Conservation (phyloP, 495 filamentous ascomycete genomes). For the Gamarada debralockiae region DNA sequence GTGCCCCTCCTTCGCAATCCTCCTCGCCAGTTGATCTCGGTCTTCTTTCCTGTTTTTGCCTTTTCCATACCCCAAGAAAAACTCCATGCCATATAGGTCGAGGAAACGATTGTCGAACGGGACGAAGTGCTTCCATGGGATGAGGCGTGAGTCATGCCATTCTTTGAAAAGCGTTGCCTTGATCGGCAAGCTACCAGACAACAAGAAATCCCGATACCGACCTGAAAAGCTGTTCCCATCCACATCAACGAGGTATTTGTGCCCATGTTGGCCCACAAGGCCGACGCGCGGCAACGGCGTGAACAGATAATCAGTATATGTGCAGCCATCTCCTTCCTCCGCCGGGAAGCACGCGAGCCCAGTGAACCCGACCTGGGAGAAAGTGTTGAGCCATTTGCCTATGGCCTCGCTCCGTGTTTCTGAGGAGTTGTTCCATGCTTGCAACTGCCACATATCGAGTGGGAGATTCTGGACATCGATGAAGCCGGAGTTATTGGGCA, state of each 20-base stretch:
- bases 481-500: conserved; percentile 27
- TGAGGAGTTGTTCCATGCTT: neutral
- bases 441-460: neutral
- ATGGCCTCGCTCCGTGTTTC: neutral
- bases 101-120: conserved; percentile 76
- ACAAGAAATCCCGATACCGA: conserved; percentile 61
- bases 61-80: conserved; percentile 62
- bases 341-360: conserved; percentile 38
- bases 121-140: conserved; percentile 71
- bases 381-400: conserved; percentile 34
- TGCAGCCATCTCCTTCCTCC: conserved; percentile 32
- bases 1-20: conserved; percentile 62
- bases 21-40: conserved; percentile 10
- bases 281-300: conserved; percentile 26
- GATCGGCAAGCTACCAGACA: conserved; percentile 57
- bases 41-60: too few relatives aligned
- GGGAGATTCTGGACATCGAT: conserved; percentile 7
- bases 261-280: conserved; percentile 49
- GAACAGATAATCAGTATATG: conserved; percentile 46
- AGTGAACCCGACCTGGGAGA: conserved; percentile 39
- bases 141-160: conserved; percentile 68
- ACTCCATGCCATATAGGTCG: conserved; percentile 72
- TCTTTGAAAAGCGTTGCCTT: conserved; percentile 70
- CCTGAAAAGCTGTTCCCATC: conserved; percentile 71
- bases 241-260: conserved; percentile 60